Evolutionary conservation across 192 early-diverging fungal genomes (phyloP), one percentile per base, ranked within the genome.

Genomic region (Rhizophlyctis rosea): DNA sequence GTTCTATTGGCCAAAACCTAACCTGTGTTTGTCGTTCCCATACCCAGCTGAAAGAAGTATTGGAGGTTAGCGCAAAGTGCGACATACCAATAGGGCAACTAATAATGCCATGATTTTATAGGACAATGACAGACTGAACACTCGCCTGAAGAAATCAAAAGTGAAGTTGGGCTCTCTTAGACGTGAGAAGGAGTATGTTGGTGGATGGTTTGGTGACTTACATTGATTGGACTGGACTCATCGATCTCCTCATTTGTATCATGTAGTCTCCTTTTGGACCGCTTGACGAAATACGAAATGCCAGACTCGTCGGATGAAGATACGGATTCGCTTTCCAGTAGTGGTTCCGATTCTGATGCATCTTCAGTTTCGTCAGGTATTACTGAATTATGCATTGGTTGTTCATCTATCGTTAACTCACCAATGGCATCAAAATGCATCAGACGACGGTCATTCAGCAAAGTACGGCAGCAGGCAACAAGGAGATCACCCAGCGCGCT

Each of bases 131-230:
- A 47, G 39, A 9, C 34, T 76, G 3, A 65, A 54, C 24, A 28
- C 47, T 11, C 50, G 54, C 16, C 66, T 76, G 5, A 44, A 68
- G 44, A 35, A 36, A 13, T 53, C 57, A 13, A 4, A 33, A 28
- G 33, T 55, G 24, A 72, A 65, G 28, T 50, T 64, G n/a, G 31
- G 34, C 4, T 54, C 33, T 21, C 34, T 67, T 25, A 50, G 65
- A 31, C 60, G 54, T 25, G 68, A 70, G 49, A 74, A 74, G 60
- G 68, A 72, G 62, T 65, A 34, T 11, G 69, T 49, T 16, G 48
- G 23, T 32, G 24, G 0, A 13, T 28, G 11, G 16, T 32, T 9
- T 31, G 3, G 5, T 4, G 35, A 23, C 3, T 35, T 48, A 34
- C 34, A 23, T 4, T 47, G 11, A 4, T 13, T 21, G 28, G 28